Conservation (phyloP, 2,329 filamentous ascomycete genomes). For the Nemania sp. region DNA sequence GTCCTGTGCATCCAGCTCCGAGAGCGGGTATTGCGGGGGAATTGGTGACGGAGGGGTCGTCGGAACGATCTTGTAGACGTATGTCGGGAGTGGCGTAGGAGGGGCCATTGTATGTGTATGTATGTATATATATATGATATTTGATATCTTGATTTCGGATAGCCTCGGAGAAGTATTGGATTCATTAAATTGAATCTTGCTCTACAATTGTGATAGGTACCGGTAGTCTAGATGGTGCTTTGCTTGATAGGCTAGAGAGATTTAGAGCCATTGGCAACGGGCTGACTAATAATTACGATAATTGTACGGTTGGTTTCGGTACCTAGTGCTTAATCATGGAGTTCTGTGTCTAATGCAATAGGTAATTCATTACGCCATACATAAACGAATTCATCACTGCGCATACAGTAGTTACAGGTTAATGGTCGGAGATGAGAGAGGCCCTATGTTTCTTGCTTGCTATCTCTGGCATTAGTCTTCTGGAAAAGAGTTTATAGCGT, state of each 20-base stretch:
- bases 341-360: no score
- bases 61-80: conserved; percentile 72
- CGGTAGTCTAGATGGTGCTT: conserved; percentile 1
- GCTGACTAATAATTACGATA: conserved; percentile 31
- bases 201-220: not conserved
- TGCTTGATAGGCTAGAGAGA: not conserved
- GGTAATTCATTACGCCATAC: no score
- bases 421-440: no score
- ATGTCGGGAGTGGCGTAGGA: conserved; percentile 54
- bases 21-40: conserved; percentile 66
- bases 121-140: no score
- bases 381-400: no score
- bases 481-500: not conserved
- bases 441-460: no score
- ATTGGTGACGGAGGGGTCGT: conserved; percentile 64
- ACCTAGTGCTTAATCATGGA: no score
- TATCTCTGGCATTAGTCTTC: no score
- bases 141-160: not conserved
- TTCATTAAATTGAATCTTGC: not conserved
- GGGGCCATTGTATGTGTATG: conserved; percentile 40
- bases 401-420: no score
- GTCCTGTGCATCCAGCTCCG: conserved; percentile 69
- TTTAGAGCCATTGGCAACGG: not conserved
- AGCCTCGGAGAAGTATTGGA: not conserved
- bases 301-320: not conserved